phyloP scores from a whole-genome alignment of 2,329 filamentous ascomycete species.

The Apiospora saccharicola region DNA sequence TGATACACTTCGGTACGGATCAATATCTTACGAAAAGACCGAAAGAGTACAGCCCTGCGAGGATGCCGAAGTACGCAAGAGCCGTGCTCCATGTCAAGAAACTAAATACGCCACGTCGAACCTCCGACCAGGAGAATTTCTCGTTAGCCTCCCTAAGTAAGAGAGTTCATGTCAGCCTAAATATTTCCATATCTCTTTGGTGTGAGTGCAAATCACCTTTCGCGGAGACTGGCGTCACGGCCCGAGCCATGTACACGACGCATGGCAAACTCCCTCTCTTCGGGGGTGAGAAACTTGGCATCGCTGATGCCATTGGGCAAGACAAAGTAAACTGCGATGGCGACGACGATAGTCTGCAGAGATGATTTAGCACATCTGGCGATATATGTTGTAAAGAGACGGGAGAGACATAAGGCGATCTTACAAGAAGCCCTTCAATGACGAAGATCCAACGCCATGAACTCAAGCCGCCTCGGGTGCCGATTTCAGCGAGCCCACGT shows the following conservation, averaged over 20 bases:
- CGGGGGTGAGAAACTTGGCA: slow-evolving; percentile 59
- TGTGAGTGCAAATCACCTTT: slow-evolving; percentile 11
- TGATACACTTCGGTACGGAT: neutral
- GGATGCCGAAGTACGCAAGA: slow-evolving; percentile 66
- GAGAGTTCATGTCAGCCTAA: slow-evolving; percentile 25
- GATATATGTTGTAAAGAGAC: neutral
- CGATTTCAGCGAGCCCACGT: slow-evolving; percentile 67
- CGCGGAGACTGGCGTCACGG: neutral
- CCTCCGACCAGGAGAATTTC: slow-evolving; percentile 67
- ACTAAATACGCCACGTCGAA: slow-evolving; percentile 66
- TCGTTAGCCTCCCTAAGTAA: slow-evolving; percentile 47
- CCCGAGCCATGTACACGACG: slow-evolving; percentile 46
- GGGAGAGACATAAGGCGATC: slow-evolving; percentile 29
- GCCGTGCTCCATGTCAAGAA: slow-evolving; percentile 70
- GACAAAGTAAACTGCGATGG: slow-evolving; percentile 57
- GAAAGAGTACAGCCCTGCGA: slow-evolving; percentile 67
- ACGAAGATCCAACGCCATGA: slow-evolving; percentile 71
- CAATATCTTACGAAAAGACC: slow-evolving; percentile 63
- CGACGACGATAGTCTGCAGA: slow-evolving; percentile 61
- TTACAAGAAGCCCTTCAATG: slow-evolving; percentile 62
- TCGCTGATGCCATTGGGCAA: slow-evolving; percentile 64
- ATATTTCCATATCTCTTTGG: neutral
- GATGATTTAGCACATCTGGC: neutral
- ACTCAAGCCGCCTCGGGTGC: slow-evolving; percentile 57
- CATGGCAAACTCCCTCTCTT: slow-evolving; percentile 59